Evolutionary conservation across 257 asterid genomes (phyloP), one percentile per base, ranked within the genome.

Genomic region (Cinchona pubescens): DNA sequence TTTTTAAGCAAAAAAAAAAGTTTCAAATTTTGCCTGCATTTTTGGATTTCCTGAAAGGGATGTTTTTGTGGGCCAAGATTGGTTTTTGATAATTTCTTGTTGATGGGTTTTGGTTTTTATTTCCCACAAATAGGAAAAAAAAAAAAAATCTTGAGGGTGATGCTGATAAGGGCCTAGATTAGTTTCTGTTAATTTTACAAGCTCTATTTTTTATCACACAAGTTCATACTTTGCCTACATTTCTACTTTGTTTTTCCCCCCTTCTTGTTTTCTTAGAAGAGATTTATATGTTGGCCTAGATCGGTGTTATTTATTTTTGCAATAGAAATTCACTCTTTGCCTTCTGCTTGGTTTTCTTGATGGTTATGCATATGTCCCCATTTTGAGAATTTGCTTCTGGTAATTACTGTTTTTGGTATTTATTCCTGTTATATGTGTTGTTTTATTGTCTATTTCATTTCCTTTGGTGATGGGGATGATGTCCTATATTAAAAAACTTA

Each of bases 11-110:
- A n/a, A n/a, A n/a, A 2, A 30, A 18, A 19, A 3, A 58, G 14
- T 19, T 37, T 72, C 30, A 37, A 58, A 8, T 9, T 58, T 27
- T 59, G 56, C 37, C 38, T 67, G 65, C 21, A 48, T 56, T 30
- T 66, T 4, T 23, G 25, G 42, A 51, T 60, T 67, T 45, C 34
- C 74, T 62, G 21, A 42, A 48, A 75, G 30, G 25, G 42, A 55
- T 37, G 76, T 56, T 49, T 25, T 56, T 40, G 43, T 58, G 67
- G 76, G 76, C 67, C 58, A 56, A 56, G 43, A 56, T 72, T 56
- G 38, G 35, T 72, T 42, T 38, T 9, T 27, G 10, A 6, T 62
- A 23, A 2, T 32, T 45, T 21, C 63, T 43, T 30, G 27, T 29
- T 42, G 45, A 27, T 72, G 67, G 49, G 40, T 40, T 38, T 58